Evolutionary conservation across 2,329 filamentous ascomycete species (phyloP).

Genomic region (Talaromyces sp.): DNA sequence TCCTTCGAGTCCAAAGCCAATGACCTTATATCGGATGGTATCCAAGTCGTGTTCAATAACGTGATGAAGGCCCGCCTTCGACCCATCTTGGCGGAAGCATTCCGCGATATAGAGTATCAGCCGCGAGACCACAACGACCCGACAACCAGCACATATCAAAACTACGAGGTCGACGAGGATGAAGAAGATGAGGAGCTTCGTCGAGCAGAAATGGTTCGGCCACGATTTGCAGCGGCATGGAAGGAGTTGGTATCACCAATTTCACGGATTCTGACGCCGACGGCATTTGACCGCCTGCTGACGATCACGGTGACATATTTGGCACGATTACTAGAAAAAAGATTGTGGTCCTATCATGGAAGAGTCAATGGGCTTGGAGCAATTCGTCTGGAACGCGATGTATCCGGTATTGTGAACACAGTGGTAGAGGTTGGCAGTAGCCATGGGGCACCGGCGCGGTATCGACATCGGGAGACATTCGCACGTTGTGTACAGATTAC

Average conservation of each 20-base stretch:
- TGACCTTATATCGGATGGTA: conserved; percentile 77
- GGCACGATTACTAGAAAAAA: conserved; percentile 74
- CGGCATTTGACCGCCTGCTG: conserved; percentile 71
- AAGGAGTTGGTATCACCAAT: conserved; percentile 79
- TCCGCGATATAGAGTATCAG: conserved; percentile 85
- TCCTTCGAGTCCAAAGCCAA: conserved; percentile 71
- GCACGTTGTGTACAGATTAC: conserved; percentile 71
- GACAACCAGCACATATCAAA: conserved; percentile 37
- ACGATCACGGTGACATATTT: conserved; percentile 69
- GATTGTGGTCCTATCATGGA: conserved; percentile 74
- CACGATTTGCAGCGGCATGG: conserved; percentile 81
- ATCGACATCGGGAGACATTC: conserved; percentile 73
- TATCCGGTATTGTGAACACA: conserved; percentile 63
- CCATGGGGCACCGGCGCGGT: conserved; percentile 48
- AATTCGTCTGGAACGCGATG: conserved; percentile 76
- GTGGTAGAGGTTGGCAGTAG: conserved; percentile 37
- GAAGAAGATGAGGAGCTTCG: conserved; percentile 28
- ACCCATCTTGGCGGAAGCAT: conserved; percentile 78
- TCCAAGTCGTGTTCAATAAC: conserved; percentile 79
- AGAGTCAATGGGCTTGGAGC: conserved; percentile 76
- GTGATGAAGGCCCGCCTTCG: conserved; percentile 81
- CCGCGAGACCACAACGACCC: conserved; percentile 51
- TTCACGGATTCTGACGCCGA: conserved; percentile 72
- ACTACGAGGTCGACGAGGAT: conserved; percentile 32
- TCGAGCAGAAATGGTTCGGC: conserved; percentile 62